Conservation (phyloP, 257 asterid species). For the Solanum etuberosum region DNA sequence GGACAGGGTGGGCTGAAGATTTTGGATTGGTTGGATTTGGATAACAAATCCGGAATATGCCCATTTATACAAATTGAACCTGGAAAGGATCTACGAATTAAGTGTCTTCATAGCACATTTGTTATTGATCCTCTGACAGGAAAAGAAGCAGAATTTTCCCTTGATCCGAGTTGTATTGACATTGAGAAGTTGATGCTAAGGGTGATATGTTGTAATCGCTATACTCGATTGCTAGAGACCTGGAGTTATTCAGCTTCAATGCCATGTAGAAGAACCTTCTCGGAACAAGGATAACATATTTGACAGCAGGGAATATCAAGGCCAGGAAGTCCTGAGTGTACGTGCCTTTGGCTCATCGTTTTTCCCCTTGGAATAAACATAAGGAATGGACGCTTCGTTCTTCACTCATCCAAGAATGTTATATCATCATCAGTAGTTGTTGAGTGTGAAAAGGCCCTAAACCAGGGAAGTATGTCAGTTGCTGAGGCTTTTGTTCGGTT, state of each 20-base stretch:
- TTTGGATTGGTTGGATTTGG: constrained; percentile 87
- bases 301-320: no score
- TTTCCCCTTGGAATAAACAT: no score
- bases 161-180: constrained; percentile 69
- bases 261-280: neutral
- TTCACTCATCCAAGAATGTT: constrained; percentile 70
- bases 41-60: constrained; percentile 49
- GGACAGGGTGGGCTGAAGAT: constrained; percentile 81
- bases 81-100: constrained; percentile 72
- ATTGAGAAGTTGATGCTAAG: constrained; percentile 78
- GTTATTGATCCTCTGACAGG: constrained; percentile 78
- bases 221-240: constrained; percentile 81
- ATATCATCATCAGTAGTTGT: constrained; percentile 50
- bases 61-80: constrained; percentile 91
- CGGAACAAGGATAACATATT: no score
- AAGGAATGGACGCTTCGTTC: constrained; percentile 91
- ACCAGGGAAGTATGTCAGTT: constrained; percentile 77
- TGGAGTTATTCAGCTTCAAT: no score
- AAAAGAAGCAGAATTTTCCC: constrained; percentile 73
- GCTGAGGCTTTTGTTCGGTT: constrained; percentile 64
- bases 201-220: constrained; percentile 74
- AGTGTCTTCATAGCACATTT: constrained; percentile 80
- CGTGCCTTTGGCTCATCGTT: no score
- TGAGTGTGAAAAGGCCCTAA: constrained; percentile 89
- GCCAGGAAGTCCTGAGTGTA: no score